Evolutionary conservation across 2,329 filamentous ascomycete species (phyloP).

Genomic region (Aspergillus sp.): DNA sequence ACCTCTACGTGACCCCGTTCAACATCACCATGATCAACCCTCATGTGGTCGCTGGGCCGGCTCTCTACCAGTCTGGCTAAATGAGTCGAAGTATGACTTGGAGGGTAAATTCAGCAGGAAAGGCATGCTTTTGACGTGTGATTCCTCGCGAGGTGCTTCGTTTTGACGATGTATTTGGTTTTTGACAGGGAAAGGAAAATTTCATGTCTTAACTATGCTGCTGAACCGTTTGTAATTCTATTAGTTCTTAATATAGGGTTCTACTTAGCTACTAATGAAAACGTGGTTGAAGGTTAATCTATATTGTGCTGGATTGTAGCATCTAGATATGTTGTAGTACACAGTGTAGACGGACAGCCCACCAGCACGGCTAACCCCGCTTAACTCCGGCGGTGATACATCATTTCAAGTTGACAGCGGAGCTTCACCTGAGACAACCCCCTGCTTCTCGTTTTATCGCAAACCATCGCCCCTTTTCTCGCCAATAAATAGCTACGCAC

Average conservation of each 20-base stretch:
- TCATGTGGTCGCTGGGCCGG: slow-evolving; percentile 70
- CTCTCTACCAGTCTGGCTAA: slow-evolving; percentile 77
- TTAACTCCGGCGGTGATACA: slow-evolving; percentile 19
- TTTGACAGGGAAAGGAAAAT: too few relatives aligned
- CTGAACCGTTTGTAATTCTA: too few relatives aligned
- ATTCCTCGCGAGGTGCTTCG: too few relatives aligned
- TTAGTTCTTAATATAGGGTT: too few relatives aligned
- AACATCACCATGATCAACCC: slow-evolving; percentile 74
- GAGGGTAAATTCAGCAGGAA: too few relatives aligned
- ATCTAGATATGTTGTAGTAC: background rate
- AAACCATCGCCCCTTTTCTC: slow-evolving; percentile 5
- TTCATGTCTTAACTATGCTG: too few relatives aligned
- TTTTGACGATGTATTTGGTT: too few relatives aligned
- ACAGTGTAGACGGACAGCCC: background rate
- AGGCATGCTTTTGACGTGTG: too few relatives aligned
- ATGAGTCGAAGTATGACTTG: background rate
- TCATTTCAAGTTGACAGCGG: slow-evolving; percentile 8
- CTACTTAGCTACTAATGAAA: too few relatives aligned
- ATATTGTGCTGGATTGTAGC: background rate
- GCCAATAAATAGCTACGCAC: background rate
- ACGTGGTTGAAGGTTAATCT: too few relatives aligned
- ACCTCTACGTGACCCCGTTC: slow-evolving; percentile 72
- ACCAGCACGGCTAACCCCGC: slow-evolving; percentile 17
- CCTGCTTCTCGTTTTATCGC: background rate
- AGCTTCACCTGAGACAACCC: background rate